Conservation (phyloP, 352 stramenopile species). For the Phytophthora brassicae region DNA sequence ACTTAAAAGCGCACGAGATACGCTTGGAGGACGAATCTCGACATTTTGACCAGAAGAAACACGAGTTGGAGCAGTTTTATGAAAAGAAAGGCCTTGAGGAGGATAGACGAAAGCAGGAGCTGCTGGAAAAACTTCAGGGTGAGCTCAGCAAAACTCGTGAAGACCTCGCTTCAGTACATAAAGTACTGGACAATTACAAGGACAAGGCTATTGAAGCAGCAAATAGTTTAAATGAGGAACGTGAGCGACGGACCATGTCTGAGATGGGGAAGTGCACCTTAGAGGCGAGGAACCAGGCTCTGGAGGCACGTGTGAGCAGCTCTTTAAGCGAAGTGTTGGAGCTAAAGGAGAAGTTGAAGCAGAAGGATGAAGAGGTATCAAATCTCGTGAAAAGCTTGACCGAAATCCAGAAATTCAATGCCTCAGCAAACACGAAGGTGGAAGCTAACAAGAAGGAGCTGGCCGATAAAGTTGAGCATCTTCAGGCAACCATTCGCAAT, state of each 20-base stretch:
- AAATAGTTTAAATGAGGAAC: conserved; percentile 53
- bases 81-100: conserved; percentile 58
- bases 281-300: conserved; percentile 51
- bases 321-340: conserved; percentile 40
- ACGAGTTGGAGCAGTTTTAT: conserved; percentile 66
- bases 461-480: conserved; percentile 52
- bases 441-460: conserved; percentile 74
- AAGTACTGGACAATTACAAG: conserved; percentile 54
- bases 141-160: conserved; percentile 49
- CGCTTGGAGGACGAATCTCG: conserved; percentile 49
- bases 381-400: conserved; percentile 68
- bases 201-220: conserved; percentile 41
- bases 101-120: conserved; percentile 48
- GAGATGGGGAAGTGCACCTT: conserved; percentile 72
- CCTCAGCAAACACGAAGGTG: conserved; percentile 59
- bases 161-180: conserved; percentile 48
- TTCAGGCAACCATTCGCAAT: conserved; percentile 52
- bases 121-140: conserved; percentile 59
- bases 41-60: conserved; percentile 67
- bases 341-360: conserved; percentile 60
- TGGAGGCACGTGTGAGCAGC: conserved; percentile 49
- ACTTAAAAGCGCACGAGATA: conserved; percentile 56
- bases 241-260: conserved; percentile 47
- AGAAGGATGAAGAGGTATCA: conserved; percentile 71
- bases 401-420: conserved; percentile 78